Base-by-base conservation (phyloP, 352 stramenopile species). In the Globisporangium abappressorium region DNA sequence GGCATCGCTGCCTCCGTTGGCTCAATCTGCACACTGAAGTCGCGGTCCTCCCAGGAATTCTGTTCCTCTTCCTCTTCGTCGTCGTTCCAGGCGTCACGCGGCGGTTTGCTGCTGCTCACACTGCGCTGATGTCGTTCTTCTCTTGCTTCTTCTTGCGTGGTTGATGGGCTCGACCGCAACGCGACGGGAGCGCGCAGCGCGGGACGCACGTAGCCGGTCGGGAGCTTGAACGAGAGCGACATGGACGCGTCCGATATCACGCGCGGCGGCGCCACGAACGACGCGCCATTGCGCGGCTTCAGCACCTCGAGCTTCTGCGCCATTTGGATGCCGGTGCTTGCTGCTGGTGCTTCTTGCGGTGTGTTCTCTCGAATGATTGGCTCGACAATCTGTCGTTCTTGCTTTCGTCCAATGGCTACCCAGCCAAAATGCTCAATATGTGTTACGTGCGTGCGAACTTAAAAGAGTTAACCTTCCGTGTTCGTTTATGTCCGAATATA, bases 171-270 rank as follows among this genome's bases (percentile, higher is more conserved):
- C 14, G 55, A 30, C 5, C 24, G 53, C n/a, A 51, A 18, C 15
- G 7, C n/a, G 47, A 34, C 28, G 3, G 49, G 43, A 5, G 26
- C 33, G 51, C 20, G 53, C 33, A 34, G 5, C 14, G 18, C 22
- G 18, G 66, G 53, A 47, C 51, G 64, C 47, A 69, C 38, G 56
- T 69, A 81, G 28, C 68, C 76, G 0, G 70, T 41, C 49, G 80
- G 80, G 2, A 89, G 33, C 22, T 75, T 72, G 61, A 87, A 84
- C 14, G 66, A 75, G 51, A 85, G 66, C 26, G 80, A 84, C 79
- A 89, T 77, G 30, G 77, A 86, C 0, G 79, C 57, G 57, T 84
- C 62, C 0, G 71, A 53, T 18, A 84, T 34, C 38, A 86, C 75
- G 57, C 70, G 75, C 43, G 68, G 74, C 9, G 69, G 43, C 0